phyloP scores from a whole-genome alignment of 306 rosid species.

The Vigna trinervia region DNA sequence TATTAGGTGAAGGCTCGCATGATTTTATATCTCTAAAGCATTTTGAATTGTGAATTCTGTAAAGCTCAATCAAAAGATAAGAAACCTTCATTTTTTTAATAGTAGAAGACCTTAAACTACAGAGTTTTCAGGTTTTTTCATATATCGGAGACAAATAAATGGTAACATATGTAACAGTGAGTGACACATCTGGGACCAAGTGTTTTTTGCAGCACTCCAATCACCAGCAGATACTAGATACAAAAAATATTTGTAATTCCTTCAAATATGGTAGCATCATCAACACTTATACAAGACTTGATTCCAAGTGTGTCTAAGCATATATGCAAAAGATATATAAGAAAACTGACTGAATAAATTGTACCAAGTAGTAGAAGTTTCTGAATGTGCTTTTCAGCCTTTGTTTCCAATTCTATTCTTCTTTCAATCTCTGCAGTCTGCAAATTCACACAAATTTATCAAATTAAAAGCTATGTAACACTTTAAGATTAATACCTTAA shows the following conservation, averaged over 20 bases:
- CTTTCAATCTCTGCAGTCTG: constrained; percentile 94
- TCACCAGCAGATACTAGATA: neutral
- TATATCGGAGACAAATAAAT: neutral
- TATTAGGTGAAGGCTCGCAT: neutral
- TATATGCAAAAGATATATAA: constrained; percentile 25
- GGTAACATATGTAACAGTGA: neutral
- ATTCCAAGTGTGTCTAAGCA: constrained; percentile 25
- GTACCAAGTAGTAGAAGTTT: constrained; percentile 94
- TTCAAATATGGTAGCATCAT: neutral
- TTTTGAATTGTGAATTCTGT: constrained; percentile 2
- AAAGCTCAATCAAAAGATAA: neutral
- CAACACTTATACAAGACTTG: constrained; percentile 25
- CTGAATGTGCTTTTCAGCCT: constrained; percentile 94
- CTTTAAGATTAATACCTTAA: constrained; percentile 19
- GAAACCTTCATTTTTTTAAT: too few relatives aligned
- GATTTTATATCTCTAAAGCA: constrained; percentile 7
- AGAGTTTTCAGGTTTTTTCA: neutral
- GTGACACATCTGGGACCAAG: neutral
- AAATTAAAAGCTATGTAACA: constrained; percentile 36
- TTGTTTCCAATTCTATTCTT: constrained; percentile 90
- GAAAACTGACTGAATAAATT: constrained; percentile 21
- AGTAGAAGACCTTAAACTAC: constrained; percentile 1
- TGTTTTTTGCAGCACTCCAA: neutral
- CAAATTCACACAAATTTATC: constrained; percentile 45
- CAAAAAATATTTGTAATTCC: constrained; percentile 9